A percentile compares a stretch with the other conserved stretches of the same genome.
Evolutionary conservation across 1,139 yeast species (phyloP).

Genomic region (Kurtzmaniella quercitrusa): DNA sequence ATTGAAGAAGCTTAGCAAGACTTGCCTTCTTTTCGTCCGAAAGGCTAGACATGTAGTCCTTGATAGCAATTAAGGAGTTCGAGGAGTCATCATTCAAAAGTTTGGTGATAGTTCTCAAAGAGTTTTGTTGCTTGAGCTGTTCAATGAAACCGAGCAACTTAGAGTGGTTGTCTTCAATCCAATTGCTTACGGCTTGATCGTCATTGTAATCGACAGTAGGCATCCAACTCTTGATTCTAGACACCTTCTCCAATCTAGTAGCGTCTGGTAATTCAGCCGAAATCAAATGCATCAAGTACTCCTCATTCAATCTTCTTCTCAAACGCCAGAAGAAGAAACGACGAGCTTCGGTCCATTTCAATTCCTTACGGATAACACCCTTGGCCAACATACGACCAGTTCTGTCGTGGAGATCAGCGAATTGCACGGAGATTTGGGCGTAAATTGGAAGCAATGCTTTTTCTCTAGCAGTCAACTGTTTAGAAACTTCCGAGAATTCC

Average conservation of each 20-base stretch:
- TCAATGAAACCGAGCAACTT: slow-evolving; percentile 58
- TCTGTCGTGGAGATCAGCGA: slow-evolving; percentile 96
- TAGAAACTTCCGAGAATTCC: slow-evolving; percentile 61
- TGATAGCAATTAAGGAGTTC: slow-evolving; percentile 53
- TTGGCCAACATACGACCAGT: slow-evolving; percentile 97
- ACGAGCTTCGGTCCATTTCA: slow-evolving; percentile 85
- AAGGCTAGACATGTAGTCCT: slow-evolving; percentile 57
- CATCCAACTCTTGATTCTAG: slow-evolving; percentile 86
- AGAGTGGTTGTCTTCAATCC: slow-evolving; percentile 79
- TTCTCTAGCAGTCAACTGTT: slow-evolving; percentile 75
- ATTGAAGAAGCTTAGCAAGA: slow-evolving; percentile 31
- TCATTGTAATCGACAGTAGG: slow-evolving; percentile 69
- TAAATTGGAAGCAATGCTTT: slow-evolving; percentile 78
- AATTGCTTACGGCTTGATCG: slow-evolving; percentile 76
- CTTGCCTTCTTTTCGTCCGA: slow-evolving; percentile 59
- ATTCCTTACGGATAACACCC: slow-evolving; percentile 80
- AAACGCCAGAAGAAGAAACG: slow-evolving; percentile 98
- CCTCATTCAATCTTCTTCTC: slow-evolving; percentile 93
- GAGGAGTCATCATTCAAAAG: slow-evolving; percentile 56
- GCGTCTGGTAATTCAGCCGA: slow-evolving; percentile 60
- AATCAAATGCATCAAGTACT: slow-evolving; percentile 74
- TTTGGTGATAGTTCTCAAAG: slow-evolving; percentile 58
- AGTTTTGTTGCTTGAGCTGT: slow-evolving; percentile 60
- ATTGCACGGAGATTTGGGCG: slow-evolving; percentile 89
- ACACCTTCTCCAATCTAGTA: slow-evolving; percentile 73